These are phyloP conservation scores for Colletotrichum gloeosporioides DNA, from an alignment of 2,329 filamentous ascomycete genomes.

Conservation along the genomic window DNA sequence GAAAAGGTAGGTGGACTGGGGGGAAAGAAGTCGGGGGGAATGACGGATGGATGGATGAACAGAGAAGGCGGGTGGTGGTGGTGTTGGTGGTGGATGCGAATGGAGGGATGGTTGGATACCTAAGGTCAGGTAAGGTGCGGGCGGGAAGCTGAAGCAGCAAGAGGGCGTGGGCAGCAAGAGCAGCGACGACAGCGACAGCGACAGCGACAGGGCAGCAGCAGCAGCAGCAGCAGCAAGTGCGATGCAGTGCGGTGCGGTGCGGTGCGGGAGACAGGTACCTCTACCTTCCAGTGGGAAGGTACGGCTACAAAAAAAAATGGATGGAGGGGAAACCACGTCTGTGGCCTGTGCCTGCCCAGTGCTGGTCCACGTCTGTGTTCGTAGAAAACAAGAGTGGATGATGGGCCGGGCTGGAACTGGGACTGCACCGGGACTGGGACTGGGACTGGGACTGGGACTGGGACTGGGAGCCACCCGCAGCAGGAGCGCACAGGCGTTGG, in stretches of 20 bases:
- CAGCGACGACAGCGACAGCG: neutral
- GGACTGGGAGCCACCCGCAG: neutral
- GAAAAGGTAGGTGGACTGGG: neutral
- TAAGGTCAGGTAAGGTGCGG: neutral
- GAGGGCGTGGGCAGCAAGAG: neutral
- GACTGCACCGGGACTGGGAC: neutral
- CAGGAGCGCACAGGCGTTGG: neutral
- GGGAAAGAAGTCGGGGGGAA: neutral
- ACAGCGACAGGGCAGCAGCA: neutral
- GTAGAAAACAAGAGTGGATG: neutral
- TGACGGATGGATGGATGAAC: neutral
- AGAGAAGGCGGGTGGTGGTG: neutral
- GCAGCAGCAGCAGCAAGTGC: neutral
- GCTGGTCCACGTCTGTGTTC: neutral
- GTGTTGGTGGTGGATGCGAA: neutral
- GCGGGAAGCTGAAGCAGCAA: neutral
- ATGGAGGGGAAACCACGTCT: neutral
- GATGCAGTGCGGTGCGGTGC: neutral
- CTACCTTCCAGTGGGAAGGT: neutral
- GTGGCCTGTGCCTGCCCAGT: neutral
- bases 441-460: neutral
- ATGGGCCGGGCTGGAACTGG: constrained; percentile 17
- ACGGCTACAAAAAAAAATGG: neutral
- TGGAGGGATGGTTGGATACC: neutral
- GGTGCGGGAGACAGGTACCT: neutral